These are phyloP conservation scores for Nicotiana knightiana DNA, from an alignment of 257 asterid genomes.

Conservation along the genomic window DNA sequence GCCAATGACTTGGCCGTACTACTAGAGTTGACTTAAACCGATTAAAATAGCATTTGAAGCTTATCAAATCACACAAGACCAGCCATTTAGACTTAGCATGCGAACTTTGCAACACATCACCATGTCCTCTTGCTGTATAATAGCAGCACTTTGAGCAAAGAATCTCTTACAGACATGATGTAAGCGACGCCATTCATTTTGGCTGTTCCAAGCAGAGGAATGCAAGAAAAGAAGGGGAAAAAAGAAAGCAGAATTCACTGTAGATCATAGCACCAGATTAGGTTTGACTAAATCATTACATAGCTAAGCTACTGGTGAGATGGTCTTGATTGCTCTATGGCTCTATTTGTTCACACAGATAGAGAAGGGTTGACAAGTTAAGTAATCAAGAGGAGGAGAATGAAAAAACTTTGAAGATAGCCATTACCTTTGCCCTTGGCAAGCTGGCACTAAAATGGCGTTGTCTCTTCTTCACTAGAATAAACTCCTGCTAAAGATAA, in stretches of 20 bases:
- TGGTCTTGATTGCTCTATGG: neutral
- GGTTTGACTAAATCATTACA: neutral
- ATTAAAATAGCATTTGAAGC: neutral
- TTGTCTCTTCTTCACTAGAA: neutral
- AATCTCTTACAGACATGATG: neutral
- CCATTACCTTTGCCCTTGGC: neutral
- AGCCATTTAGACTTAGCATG: neutral
- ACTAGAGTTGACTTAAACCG: neutral
- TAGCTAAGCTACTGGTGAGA: neutral
- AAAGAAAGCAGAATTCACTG: neutral
- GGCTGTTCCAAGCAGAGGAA: neutral
- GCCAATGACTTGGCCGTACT: neutral
- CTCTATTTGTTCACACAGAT: neutral
- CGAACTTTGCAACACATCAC: neutral
- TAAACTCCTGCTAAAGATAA: neutral
- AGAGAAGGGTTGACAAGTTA: neutral
- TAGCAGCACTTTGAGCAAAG: neutral
- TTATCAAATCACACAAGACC: neutral
- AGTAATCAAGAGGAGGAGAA: neutral
- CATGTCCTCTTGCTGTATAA: neutral
- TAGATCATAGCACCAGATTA: neutral
- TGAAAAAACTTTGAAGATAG: neutral
- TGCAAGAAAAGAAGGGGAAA: neutral
- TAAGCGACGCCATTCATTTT: neutral
- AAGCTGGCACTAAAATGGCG: neutral